These are phyloP conservation scores for Ascoidea rubescens DNA, from an alignment of 805 yeast species.

Conservation along the genomic window DNA sequence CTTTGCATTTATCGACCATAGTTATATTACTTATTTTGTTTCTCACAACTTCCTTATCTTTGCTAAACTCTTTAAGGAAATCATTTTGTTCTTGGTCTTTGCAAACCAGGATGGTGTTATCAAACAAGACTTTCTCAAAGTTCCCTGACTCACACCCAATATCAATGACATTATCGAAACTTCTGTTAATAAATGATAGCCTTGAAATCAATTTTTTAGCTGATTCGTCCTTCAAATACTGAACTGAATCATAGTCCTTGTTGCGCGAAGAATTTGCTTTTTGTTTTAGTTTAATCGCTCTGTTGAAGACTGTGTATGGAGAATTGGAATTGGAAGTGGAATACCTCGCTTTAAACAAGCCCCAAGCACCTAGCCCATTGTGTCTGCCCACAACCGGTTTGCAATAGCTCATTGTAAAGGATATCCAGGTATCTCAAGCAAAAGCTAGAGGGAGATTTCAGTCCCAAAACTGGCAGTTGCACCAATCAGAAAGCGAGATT, in stretches of 20 bases:
- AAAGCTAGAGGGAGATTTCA: too few species aligned
- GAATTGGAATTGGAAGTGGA: slow-evolving; percentile 1
- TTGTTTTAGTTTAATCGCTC: slow-evolving; percentile 48
- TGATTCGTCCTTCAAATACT: slow-evolving; percentile 63
- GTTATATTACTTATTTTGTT: slow-evolving; percentile 36
- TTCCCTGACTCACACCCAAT: slow-evolving; percentile 67
- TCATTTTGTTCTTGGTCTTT: slow-evolving; percentile 23
- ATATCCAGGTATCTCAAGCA: too few species aligned
- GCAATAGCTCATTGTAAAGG: too few species aligned
- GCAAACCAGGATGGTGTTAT: slow-evolving; percentile 3
- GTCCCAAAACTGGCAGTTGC: too few species aligned
- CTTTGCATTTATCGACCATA: slow-evolving; percentile 53
- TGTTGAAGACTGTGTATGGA: slow-evolving; percentile 40
- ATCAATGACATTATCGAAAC: slow-evolving; percentile 48
- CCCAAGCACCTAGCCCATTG: too few species aligned
- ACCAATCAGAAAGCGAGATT: too few species aligned
- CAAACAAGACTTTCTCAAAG: slow-evolving; percentile 28
- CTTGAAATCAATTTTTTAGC: slow-evolving; percentile 64
- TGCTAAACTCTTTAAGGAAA: slow-evolving; percentile 25
- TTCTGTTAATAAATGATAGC: slow-evolving; percentile 55
- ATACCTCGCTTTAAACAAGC: too few species aligned
- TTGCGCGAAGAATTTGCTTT: slow-evolving; percentile 35
- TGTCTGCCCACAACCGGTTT: too few species aligned
- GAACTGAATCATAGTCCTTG: slow-evolving; percentile 39
- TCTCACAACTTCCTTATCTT: slow-evolving; percentile 39